Conservation (phyloP, 306 rosid genomes). For the Fragaria iinumae region DNA sequence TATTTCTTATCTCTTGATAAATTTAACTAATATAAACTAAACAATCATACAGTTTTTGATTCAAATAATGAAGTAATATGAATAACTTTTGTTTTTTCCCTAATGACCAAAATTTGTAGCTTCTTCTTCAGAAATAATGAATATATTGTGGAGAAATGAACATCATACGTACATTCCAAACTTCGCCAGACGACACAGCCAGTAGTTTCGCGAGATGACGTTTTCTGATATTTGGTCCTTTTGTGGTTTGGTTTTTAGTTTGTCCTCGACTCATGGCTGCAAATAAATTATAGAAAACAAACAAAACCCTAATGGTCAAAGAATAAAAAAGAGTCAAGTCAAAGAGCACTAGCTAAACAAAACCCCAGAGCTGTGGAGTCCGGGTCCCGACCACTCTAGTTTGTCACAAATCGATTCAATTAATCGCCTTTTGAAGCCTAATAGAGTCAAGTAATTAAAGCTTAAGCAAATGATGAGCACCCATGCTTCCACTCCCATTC, state of each 20-base stretch:
- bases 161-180: background rate
- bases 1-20: background rate
- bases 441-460: background rate
- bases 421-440: background rate
- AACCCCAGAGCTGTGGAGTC: constrained; percentile 11
- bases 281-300: background rate
- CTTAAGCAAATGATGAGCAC: constrained; percentile 8
- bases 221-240: background rate
- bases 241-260: background rate
- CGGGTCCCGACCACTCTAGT: constrained; percentile 22
- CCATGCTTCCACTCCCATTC: constrained; percentile 11
- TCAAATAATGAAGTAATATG: background rate
- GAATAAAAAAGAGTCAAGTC: constrained; percentile 22
- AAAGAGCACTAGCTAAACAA: constrained; percentile 4
- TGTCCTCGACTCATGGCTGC: background rate
- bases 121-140: too few species aligned
- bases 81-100: background rate
- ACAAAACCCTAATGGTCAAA: background rate
- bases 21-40: background rate
- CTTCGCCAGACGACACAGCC: background rate
- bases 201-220: background rate
- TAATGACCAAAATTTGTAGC: background rate
- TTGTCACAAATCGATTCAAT: constrained; percentile 7
- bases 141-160: background rate
- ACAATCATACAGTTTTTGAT: background rate